Conservation (phyloP, 78 protist genomes). For the Dictyostelium discoideum region dicty_2.7 NC_007088.5:4402501-4403000, state of each 20-base stretch:
- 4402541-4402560: conserved; percentile 66
- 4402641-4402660: conserved; percentile 55
- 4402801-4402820: conserved; percentile 28
- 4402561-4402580: conserved; percentile 83
- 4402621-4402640: conserved; percentile 83
- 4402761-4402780: conserved; percentile 10
- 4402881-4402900: not conserved
- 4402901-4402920: not conserved
- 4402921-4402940: not conserved
- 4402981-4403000: not conserved
- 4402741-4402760: not conserved
- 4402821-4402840: not conserved
- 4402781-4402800: conserved; percentile 20
- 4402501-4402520: conserved; percentile 72
- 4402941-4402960: not conserved
- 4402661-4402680: conserved; percentile 19
- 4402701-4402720: conserved; percentile 24
- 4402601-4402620: conserved; percentile 78
- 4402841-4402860: not conserved
- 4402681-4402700: conserved; percentile 43
- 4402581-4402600: conserved; percentile 82
- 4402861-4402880: not conserved
- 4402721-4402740: conserved; percentile 14
- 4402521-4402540: conserved; percentile 59
- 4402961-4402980: not conserved